Evolutionary conservation across 257 asterid genomes (phyloP).

Genomic region (Datura wrightii): DNA sequence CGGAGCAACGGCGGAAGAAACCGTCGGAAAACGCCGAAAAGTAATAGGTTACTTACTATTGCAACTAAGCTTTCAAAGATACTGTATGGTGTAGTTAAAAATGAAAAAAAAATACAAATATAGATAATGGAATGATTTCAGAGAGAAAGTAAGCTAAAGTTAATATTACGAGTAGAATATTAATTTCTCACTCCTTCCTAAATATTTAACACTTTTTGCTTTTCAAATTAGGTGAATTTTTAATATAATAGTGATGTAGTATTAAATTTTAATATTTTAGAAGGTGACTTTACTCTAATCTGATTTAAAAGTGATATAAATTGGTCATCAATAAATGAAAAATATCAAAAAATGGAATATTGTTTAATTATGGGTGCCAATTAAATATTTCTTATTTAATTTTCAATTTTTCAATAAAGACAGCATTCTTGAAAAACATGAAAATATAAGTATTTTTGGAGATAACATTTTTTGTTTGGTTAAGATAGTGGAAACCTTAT

Average conservation of each 20-base stretch:
- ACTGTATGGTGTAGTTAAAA: slow-evolving; percentile 35
- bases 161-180: slow-evolving; percentile 29
- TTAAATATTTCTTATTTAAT: neutral
- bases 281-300: neutral
- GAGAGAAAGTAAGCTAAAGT: slow-evolving; percentile 28
- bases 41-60: slow-evolving; percentile 30
- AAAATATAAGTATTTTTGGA: neutral
- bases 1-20: slow-evolving; percentile 27
- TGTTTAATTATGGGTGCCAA: neutral
- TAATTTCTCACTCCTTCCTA: slow-evolving; percentile 23
- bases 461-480: slow-evolving; percentile 23
- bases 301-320: neutral
- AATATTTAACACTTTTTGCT: slow-evolving; percentile 26
- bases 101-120: slow-evolving; percentile 21
- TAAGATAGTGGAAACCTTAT: slow-evolving; percentile 31
- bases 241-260: neutral
- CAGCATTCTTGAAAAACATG: neutral
- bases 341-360: neutral
- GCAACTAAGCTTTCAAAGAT: slow-evolving; percentile 29
- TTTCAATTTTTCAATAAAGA: neutral
- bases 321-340: neutral
- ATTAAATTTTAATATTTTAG: neutral
- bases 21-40: slow-evolving; percentile 27
- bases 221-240: slow-evolving; percentile 21
- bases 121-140: slow-evolving; percentile 32